phyloP scores from a whole-genome alignment of 495 filamentous ascomycete species.

The Xanthoparmelia taractica region DNA sequence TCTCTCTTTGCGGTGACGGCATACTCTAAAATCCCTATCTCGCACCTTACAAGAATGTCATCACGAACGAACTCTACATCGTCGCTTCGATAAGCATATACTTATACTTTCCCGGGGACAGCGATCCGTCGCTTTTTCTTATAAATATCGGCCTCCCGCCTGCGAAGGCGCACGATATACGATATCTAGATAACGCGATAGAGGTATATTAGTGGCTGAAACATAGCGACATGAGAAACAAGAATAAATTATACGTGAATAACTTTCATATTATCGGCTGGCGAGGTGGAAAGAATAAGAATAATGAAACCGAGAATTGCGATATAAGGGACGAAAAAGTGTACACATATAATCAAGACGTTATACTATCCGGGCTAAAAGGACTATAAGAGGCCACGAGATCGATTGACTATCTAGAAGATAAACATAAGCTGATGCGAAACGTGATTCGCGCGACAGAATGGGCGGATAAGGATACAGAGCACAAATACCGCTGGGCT shows the following conservation, averaged over 20 bases:
- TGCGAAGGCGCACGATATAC: slow-evolving; percentile 49
- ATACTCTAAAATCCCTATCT: slow-evolving; percentile 89
- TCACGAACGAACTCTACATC: slow-evolving; percentile 90
- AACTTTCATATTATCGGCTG: slow-evolving; percentile 82
- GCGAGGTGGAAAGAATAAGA: slow-evolving; percentile 41
- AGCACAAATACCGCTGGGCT: slow-evolving; percentile 48
- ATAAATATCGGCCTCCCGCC: slow-evolving; percentile 21
- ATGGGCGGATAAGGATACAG: slow-evolving; percentile 41
- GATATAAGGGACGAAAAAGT: slow-evolving; percentile 80
- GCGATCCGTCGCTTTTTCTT: slow-evolving; percentile 60
- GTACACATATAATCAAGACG: slow-evolving; percentile 95
- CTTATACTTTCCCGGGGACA: slow-evolving; percentile 76
- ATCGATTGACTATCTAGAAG: slow-evolving; percentile 56
- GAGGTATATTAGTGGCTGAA: slow-evolving; percentile 78
- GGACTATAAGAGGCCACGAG: slow-evolving; percentile 71
- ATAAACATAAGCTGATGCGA: slow-evolving; percentile 69
- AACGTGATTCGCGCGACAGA: slow-evolving; percentile 74
- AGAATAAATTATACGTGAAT: slow-evolving; percentile 71
- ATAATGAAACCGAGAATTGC: slow-evolving; percentile 51
- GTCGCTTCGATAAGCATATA: slow-evolving; percentile 84
- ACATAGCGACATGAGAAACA: slow-evolving; percentile 71
- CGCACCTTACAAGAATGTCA: slow-evolving; percentile 89
- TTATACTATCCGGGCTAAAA: slow-evolving; percentile 76
- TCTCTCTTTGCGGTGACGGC: slow-evolving; percentile 71
- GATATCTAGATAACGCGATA: slow-evolving; percentile 61